Conservation (phyloP, 148 eudicot species). For the Amaranthus hypochondriacus region DNA sequence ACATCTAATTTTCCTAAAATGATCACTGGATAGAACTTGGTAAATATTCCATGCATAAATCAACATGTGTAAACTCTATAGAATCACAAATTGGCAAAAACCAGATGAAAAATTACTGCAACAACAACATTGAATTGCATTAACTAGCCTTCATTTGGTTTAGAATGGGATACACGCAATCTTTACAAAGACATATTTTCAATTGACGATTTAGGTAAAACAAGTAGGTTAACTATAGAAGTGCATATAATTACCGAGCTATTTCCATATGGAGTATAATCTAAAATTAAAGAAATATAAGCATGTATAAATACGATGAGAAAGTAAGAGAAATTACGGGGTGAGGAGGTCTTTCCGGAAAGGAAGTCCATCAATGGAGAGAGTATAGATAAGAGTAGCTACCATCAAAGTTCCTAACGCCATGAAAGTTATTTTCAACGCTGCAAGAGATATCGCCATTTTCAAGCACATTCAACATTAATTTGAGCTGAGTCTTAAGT, state of each 20-base stretch:
- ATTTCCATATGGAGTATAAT: not conserved
- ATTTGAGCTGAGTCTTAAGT: not conserved
- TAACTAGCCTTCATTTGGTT: no score
- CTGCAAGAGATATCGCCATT: constrained; percentile 30
- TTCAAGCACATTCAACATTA: not conserved
- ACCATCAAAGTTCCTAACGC: constrained; percentile 45
- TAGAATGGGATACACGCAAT: not conserved
- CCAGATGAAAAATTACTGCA: no score
- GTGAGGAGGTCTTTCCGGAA: constrained; percentile 71
- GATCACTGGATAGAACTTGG: no score
- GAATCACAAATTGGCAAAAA: no score
- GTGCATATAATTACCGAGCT: not conserved
- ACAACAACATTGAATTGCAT: no score
- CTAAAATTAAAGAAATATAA: not conserved
- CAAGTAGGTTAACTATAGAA: no score
- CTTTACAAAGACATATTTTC: not conserved
- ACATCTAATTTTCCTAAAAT: no score
- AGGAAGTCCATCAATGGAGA: constrained; percentile 62
- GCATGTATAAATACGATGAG: not conserved
- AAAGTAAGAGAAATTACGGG: constrained; percentile 41
- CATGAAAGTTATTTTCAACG: constrained; percentile 34
- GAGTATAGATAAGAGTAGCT: constrained; percentile 55
- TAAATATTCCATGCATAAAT: no score
- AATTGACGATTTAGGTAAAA: no score
- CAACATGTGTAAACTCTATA: no score